A percentile compares a stretch with the other conserved stretches of the same genome.
Evolutionary conservation across 2,329 filamentous ascomycete genomes (phyloP).

Genomic region (Aureobasidium mangrovei): DNA sequence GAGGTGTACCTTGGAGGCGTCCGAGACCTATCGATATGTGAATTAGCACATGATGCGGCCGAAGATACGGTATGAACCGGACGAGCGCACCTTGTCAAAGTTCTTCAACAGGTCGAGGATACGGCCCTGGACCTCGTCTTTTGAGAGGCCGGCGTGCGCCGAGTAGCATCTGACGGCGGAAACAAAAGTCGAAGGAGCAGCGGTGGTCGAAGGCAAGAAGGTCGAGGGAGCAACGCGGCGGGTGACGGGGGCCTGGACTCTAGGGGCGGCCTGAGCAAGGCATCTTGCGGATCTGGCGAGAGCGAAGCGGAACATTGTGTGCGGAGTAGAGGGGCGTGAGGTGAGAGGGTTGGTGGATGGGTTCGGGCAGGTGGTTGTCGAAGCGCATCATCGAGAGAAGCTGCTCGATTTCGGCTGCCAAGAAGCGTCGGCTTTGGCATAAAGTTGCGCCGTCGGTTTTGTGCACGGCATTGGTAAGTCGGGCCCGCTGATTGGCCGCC

Average conservation of each 20-base stretch:
- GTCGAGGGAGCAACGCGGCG: conserved; percentile 51
- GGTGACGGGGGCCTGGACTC: conserved; percentile 42
- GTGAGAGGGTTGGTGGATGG: neutral
- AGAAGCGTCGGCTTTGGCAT: too few species aligned
- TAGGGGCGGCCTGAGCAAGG: conserved; percentile 34
- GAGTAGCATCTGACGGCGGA: conserved; percentile 77
- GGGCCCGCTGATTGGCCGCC: too few species aligned
- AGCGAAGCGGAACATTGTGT: conserved; percentile 81
- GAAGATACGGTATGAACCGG: neutral
- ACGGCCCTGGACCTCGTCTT: conserved; percentile 80
- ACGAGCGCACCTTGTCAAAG: conserved; percentile 76
- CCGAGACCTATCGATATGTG: conserved; percentile 46
- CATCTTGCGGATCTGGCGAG: conserved; percentile 66
- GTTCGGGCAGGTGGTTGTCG: neutral
- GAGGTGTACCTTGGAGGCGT: conserved; percentile 47
- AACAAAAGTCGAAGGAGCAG: conserved; percentile 54
- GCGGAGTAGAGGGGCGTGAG: neutral
- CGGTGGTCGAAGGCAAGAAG: conserved; percentile 53
- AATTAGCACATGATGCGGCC: conserved; percentile 18
- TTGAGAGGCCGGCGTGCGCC: conserved; percentile 65
- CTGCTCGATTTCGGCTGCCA: too few species aligned
- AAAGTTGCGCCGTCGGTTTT: too few species aligned
- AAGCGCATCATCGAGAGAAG: neutral
- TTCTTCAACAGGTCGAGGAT: conserved; percentile 89
- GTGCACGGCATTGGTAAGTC: too few species aligned